A percentile compares a stretch with the other conserved stretches of the same genome.
Conservation (phyloP, 2,329 filamentous ascomycete genomes). For the Xenoacremonium recifei region DNA sequence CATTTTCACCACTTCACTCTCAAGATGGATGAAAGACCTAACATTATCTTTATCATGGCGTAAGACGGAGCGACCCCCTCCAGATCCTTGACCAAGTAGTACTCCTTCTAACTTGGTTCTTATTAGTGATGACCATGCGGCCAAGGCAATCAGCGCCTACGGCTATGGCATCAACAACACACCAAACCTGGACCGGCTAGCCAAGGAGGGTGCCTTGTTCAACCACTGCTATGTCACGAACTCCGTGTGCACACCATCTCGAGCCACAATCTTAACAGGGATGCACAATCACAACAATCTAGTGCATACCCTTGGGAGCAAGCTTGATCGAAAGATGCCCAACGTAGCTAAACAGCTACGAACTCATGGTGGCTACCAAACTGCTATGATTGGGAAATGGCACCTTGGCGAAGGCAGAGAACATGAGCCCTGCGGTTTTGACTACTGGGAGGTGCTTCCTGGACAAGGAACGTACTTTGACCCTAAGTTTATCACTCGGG, state of each 20-base stretch:
- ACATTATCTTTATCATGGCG: constrained; percentile 52
- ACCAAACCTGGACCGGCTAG: constrained; percentile 49
- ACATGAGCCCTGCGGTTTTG: constrained; percentile 49
- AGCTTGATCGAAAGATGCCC: too few relatives aligned
- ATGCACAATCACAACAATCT: constrained; percentile 53
- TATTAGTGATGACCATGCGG: constrained; percentile 53
- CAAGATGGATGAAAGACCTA: constrained; percentile 16
- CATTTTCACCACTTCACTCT: too few relatives aligned
- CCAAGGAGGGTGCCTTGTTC: constrained; percentile 47
- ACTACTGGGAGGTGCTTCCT: constrained; percentile 49
- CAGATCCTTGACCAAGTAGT: too few relatives aligned
- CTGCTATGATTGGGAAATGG: constrained; percentile 55
- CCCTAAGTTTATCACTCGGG: constrained; percentile 44
- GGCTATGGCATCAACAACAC: constrained; percentile 51
- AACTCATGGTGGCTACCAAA: constrained; percentile 45
- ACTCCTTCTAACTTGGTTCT: too few relatives aligned
- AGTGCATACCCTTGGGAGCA: too few relatives aligned
- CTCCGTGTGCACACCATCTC: constrained; percentile 50
- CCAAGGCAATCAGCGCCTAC: constrained; percentile 48
- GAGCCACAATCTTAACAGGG: constrained; percentile 48
- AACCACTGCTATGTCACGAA: constrained; percentile 56
- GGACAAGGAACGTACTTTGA: constrained; percentile 54
- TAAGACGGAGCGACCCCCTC: too few relatives aligned
- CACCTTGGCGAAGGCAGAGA: constrained; percentile 47
- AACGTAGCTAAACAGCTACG: constrained; percentile 51